Percentiles rank a stretch among this genome's conserved stretches.
Conservation (phyloP, 108 stramenopile species). For the Conticribra weissflogii region DNA sequence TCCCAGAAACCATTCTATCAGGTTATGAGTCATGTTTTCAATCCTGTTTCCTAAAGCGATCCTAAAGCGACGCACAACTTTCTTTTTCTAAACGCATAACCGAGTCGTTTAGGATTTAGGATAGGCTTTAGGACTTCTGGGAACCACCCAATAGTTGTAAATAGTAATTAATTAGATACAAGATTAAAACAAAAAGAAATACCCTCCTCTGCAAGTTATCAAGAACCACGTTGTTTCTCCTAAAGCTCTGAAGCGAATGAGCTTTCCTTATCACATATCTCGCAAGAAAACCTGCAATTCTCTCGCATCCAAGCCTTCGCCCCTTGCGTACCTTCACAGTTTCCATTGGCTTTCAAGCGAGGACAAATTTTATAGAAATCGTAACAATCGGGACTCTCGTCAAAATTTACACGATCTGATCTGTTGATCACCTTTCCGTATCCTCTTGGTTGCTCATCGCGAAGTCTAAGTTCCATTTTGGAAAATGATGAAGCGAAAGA, state of each 20-base stretch:
- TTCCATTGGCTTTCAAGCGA: constrained; percentile 15
- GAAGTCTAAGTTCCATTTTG: constrained; percentile 34
- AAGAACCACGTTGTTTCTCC: too few relatives aligned
- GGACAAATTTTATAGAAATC: constrained; percentile 46
- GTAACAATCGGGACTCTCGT: constrained; percentile 44
- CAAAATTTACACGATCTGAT: constrained; percentile 39
- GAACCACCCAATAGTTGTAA: too few relatives aligned
- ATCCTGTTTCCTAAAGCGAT: too few relatives aligned
- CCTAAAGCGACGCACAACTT: too few relatives aligned
- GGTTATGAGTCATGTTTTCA: too few relatives aligned
- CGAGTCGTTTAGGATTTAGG: too few relatives aligned
- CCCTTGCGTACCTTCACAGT: constrained; percentile 14
- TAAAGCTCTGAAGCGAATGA: constrained; percentile 34
- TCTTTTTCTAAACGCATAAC: too few relatives aligned
- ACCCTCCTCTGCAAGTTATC: too few relatives aligned
- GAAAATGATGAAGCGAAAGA: constrained; percentile 31
- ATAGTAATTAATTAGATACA: too few relatives aligned
- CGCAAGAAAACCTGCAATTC: constrained; percentile 46
- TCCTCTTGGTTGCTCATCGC: constrained; percentile 72
- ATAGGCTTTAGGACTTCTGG: too few relatives aligned
- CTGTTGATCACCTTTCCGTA: constrained; percentile 53
- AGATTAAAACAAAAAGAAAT: too few relatives aligned
- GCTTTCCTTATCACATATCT: constrained; percentile 20
- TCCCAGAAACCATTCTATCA: too few relatives aligned
- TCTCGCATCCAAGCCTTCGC: constrained; percentile 34